Base-by-base conservation (phyloP, 2,329 filamentous ascomycete species). In the Plenodomus biglobosus region DNA sequence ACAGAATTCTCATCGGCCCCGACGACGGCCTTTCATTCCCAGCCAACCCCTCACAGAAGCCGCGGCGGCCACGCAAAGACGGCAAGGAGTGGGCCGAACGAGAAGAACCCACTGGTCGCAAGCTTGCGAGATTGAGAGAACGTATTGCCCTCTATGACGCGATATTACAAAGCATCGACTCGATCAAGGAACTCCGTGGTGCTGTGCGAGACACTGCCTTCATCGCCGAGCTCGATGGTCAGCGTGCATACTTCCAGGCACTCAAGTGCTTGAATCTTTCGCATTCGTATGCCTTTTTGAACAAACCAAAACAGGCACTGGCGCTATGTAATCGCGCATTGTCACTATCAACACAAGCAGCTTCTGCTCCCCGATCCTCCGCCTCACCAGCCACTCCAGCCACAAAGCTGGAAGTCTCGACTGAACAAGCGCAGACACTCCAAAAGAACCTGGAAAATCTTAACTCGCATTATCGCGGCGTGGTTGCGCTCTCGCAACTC, bases 101-200 rank as follows among this genome's bases (percentile, higher is more conserved):
- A 58, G 82, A 86, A 42, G 85, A 91, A 58, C 82, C 87, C 0
- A 83, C 83, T 15, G 87, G 88, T 17, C 85, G 86, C 54, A 90
- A 89, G 68, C 77, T 96, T 42, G 85, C 86, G 11, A 85, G 88
- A 62, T 77, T 97, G 42, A 88, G 90, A 65, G 92, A 97, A 70
- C 87, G 90, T 62, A 85, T 89, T 13, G 92, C 92, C 2, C 78
- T 99, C 1, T 97, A 96, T 68, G 91, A 96, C 68, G 90, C 90
- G 19, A 95, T 87, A 8, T 75, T 96, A 19, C 90, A 96, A 73
- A 96, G 90, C 71, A 78, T 99, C 50, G 88, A 96, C 57, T 90
- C 91, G 3, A 85, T 96, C 69, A 90, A 88, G 62, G 90, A 96
- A 51, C 80, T 99, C 13, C 88, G 91, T 2, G 94, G 94, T 71